Base-by-base conservation (phyloP, 495 filamentous ascomycete species). In the Penicillium parvum region DNA sequence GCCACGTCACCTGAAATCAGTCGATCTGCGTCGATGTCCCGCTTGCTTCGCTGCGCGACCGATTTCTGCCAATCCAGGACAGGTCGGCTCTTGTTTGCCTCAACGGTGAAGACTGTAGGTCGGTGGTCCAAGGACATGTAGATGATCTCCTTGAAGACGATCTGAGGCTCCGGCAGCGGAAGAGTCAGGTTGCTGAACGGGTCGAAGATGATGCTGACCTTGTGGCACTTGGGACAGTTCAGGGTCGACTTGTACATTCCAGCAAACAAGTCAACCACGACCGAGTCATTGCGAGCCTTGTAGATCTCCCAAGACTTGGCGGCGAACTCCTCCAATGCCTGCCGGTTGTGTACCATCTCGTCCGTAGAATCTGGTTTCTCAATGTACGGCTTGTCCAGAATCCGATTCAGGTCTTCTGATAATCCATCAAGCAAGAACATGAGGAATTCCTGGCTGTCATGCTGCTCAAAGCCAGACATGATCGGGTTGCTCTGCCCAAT, bases 161-260 rank as follows among this genome's bases (percentile, higher is more conserved):
- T 68, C 39, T 81, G 86, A 52, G 89, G 83, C 43, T 95, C 77
- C 0, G 92, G 94, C 21, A 98, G 69, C 43, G 92, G 94, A 17
- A 98, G 68, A 0, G 94, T 96, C 21, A 97, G 64, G 43, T 89
- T 92, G 68, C 87, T 96, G 75, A 95, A 98, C 2, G 92, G 92
- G 66, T 98, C 92, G 52, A 98, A 97, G 4, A 92, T 98, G 48
- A 98, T 96, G 74, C 89, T 95, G 65, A 96, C 84, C 69, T 98
- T 98, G 42, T 84, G 76, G 58, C 92, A 98, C 7, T 70, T 78
- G 1, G 91, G 94, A 59, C 92, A 98, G 44, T 89, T 79, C 29
- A 98, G 76, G 4, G 91, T 97, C 19, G 91, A 96, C 69, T 96
- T 96, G 74, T 97, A 98, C 73, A 96, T 88, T 37, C 92, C 92